These are phyloP conservation scores for Blattamonas nauphoetae DNA, from an alignment of 78 protist species.

Conservation along the genomic window DNA sequence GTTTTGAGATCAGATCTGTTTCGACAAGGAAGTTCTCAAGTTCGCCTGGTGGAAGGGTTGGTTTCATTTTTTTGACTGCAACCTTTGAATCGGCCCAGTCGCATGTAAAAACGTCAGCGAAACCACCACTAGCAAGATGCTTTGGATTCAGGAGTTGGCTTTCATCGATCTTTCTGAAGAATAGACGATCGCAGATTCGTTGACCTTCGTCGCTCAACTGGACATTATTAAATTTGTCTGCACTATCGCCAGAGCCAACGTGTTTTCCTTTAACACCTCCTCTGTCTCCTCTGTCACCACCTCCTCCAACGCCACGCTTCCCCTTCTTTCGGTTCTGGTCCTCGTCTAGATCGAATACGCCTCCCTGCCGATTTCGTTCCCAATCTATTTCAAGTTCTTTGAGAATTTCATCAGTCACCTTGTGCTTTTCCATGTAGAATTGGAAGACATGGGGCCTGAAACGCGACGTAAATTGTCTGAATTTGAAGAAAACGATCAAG, in stretches of 20 bases:
- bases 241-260: no score
- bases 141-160: background rate
- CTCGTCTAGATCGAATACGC: background rate
- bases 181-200: background rate
- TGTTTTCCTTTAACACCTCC: background rate
- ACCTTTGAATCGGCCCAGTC: background rate
- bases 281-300: background rate
- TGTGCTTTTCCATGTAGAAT: no score
- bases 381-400: no score
- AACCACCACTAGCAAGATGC: background rate
- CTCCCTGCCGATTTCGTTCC: no score
- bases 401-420: no score
- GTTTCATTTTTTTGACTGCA: background rate
- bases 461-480: no score
- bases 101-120: slow-evolving; percentile 1
- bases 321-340: background rate
- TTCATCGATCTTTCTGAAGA: background rate
- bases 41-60: background rate
- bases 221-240: background rate
- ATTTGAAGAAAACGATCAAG: no score
- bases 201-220: background rate
- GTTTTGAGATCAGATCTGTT: background rate
- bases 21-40: background rate
- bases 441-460: no score
- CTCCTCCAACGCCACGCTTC: background rate